Evolutionary conservation across 768 basidiomycete species (phyloP).

Genomic region (Lactarius hengduanensis): DNA sequence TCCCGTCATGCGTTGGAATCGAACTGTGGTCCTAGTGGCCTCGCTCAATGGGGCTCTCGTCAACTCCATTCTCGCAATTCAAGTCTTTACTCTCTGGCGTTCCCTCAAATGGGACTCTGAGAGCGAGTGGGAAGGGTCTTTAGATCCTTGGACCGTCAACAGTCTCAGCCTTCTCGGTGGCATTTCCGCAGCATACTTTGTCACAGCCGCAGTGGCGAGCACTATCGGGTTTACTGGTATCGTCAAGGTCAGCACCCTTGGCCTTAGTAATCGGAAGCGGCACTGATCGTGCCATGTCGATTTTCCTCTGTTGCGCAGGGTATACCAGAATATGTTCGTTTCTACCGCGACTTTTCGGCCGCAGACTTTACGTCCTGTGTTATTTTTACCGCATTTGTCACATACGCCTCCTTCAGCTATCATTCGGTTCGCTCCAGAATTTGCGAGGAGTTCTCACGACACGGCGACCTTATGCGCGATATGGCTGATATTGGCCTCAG

Average conservation of each 20-base stretch:
- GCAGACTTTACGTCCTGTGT: slow-evolving; percentile 74
- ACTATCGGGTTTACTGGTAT: slow-evolving; percentile 68
- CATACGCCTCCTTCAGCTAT: slow-evolving; percentile 57
- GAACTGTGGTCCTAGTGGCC: slow-evolving; percentile 39
- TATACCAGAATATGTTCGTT: slow-evolving; percentile 63
- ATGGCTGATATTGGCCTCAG: slow-evolving; percentile 70
- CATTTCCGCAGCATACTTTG: slow-evolving; percentile 64
- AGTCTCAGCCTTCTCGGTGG: slow-evolving; percentile 54
- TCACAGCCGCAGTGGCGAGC: slow-evolving; percentile 61
- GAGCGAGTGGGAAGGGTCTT: slow-evolving; percentile 49
- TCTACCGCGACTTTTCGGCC: slow-evolving; percentile 80
- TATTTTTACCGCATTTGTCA: slow-evolving; percentile 53
- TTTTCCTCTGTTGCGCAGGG: slow-evolving; percentile 41
- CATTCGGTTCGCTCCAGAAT: slow-evolving; percentile 53
- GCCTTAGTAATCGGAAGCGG: slow-evolving; percentile 3
- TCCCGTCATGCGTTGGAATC: slow-evolving; percentile 32
- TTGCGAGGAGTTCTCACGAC: slow-evolving; percentile 73
- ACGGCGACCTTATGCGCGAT: slow-evolving; percentile 71
- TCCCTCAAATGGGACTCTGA: slow-evolving; percentile 48
- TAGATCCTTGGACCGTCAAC: slow-evolving; percentile 42
- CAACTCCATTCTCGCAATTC: slow-evolving; percentile 42
- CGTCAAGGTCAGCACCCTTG: slow-evolving; percentile 48
- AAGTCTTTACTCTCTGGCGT: slow-evolving; percentile 45
- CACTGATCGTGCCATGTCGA: not conserved
- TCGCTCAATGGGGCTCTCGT: slow-evolving; percentile 42